Evolutionary conservation across 2,329 filamentous ascomycete genomes (phyloP).

Genomic region (Penicillium thymicola): DNA sequence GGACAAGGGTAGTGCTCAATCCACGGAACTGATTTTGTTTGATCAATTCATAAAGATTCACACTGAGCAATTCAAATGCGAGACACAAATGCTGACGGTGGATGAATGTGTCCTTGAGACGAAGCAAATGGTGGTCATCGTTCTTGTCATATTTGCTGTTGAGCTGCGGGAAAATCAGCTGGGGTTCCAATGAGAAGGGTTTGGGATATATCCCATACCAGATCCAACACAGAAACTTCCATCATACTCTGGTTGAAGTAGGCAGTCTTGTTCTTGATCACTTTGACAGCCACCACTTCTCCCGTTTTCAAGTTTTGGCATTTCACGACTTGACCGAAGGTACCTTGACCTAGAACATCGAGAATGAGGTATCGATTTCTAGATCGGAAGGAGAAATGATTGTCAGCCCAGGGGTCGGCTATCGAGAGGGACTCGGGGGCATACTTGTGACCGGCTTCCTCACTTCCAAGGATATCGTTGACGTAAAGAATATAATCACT

Average conservation of each 20-base stretch:
- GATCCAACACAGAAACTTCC: conserved; percentile 95
- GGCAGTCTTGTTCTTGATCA: conserved; percentile 97
- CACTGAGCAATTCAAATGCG: conserved; percentile 92
- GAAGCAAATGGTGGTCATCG: conserved; percentile 91
- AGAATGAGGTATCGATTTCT: conserved; percentile 95
- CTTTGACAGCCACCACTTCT: conserved; percentile 97
- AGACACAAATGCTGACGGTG: conserved; percentile 95
- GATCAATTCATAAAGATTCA: conserved; percentile 97
- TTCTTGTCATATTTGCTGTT: conserved; percentile 99
- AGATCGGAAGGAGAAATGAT: background rate
- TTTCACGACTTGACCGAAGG: conserved; percentile 97
- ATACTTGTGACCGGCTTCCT: conserved; percentile 96
- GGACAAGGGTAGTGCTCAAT: conserved; percentile 90
- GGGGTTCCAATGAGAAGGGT: background rate
- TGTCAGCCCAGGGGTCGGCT: conserved; percentile 11
- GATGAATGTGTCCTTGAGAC: conserved; percentile 96
- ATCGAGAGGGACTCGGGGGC: conserved; percentile 27
- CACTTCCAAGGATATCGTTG: conserved; percentile 95
- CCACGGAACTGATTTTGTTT: conserved; percentile 99
- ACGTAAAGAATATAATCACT: conserved; percentile 99
- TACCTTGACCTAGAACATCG: conserved; percentile 94
- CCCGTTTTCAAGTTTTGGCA: conserved; percentile 98
- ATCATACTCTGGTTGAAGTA: conserved; percentile 99
- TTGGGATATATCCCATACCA: conserved; percentile 57
- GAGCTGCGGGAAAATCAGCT: conserved; percentile 56